A percentile compares a stretch with the other conserved stretches of the same genome.
Evolutionary conservation across 176 grass and related monocot species (phyloP).

Genomic region (Eragrostis nindensis): DNA sequence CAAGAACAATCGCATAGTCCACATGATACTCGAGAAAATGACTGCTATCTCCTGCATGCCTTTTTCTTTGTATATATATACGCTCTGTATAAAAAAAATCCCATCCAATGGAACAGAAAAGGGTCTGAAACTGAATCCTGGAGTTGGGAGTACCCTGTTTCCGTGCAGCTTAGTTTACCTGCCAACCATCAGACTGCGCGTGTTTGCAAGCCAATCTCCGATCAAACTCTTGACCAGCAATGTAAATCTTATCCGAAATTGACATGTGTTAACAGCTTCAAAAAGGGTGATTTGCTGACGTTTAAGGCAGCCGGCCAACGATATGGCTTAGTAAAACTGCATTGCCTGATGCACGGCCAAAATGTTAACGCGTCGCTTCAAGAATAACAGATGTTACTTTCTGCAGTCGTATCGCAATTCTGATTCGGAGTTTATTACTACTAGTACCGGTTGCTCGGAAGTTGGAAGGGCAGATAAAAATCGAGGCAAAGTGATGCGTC

Average conservation of each 20-base stretch:
- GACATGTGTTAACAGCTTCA: constrained; percentile 18
- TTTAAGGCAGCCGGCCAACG: too few relatives aligned
- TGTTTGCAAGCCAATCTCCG: constrained; percentile 1
- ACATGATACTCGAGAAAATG: constrained; percentile 35
- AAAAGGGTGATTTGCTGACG: constrained; percentile 36
- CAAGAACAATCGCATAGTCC: constrained; percentile 28
- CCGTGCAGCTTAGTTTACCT: constrained; percentile 16
- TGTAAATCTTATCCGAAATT: constrained; percentile 31
- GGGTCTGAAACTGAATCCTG: constrained; percentile 35
- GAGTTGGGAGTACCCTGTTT: not conserved
- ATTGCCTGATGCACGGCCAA: constrained; percentile 5
- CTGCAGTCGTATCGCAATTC: constrained; percentile 4
- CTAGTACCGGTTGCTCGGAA: constrained; percentile 15
- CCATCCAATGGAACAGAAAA: constrained; percentile 39
- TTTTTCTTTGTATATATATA: too few relatives aligned
- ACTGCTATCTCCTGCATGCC: constrained; percentile 13
- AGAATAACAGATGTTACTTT: constrained; percentile 34
- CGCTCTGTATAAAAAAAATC: too few relatives aligned
- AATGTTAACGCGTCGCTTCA: not conserved
- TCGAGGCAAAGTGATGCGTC: constrained; percentile 14
- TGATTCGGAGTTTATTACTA: constrained; percentile 4
- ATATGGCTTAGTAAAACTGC: too few relatives aligned
- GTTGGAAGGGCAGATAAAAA: constrained; percentile 12
- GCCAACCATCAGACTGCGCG: constrained; percentile 19
- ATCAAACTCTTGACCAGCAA: constrained; percentile 26